Percentiles rank a stretch among this genome's conserved stretches.
These are phyloP conservation scores for Cryptosporidium xiaoi DNA, from an alignment of 169 alveolate species.

Conservation along the genomic window DNA sequence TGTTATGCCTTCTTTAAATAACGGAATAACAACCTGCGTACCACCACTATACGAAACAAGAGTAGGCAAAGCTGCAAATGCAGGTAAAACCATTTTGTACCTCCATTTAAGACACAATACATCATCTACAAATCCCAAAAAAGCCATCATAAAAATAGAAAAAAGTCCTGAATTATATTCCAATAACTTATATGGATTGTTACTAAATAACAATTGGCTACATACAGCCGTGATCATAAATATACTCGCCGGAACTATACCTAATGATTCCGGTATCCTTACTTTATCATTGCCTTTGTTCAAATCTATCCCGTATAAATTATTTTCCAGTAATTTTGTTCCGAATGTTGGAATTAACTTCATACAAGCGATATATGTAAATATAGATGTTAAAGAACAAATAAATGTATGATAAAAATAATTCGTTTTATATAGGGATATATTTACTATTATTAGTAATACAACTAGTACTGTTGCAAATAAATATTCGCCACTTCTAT, in stretches of 20 bases:
- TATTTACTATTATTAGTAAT: conserved; percentile 19
- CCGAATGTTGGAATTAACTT: conserved; percentile 50
- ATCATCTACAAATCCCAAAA: conserved; percentile 93
- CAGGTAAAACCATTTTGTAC: conserved; percentile 90
- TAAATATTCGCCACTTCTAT: conserved; percentile 27
- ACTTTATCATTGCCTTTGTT: conserved; percentile 28
- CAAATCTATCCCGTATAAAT: conserved; percentile 76
- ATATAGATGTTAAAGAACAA: conserved; percentile 31
- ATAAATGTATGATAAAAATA: conserved; percentile 38
- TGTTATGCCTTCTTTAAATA: conserved; percentile 49
- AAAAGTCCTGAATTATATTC: conserved; percentile 88
- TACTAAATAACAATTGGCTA: conserved; percentile 81
- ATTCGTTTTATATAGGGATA: conserved; percentile 34
- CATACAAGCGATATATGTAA: conserved; percentile 20
- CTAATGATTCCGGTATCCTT: conserved; percentile 89
- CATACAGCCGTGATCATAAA: conserved; percentile 84
- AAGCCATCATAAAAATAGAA: conserved; percentile 88
- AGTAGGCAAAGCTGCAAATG: conserved; percentile 89
- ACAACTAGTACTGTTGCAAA: conserved; percentile 11
- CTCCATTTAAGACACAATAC: conserved; percentile 92
- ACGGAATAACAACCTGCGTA: conserved; percentile 87
- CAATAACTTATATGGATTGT: conserved; percentile 78
- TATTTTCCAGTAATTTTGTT: conserved; percentile 49
- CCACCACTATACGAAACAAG: conserved; percentile 91
- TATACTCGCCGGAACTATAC: conserved; percentile 88